phyloP scores from a whole-genome alignment of 2,329 filamentous ascomycete species.

The Lecanosticta acicola region DNA sequence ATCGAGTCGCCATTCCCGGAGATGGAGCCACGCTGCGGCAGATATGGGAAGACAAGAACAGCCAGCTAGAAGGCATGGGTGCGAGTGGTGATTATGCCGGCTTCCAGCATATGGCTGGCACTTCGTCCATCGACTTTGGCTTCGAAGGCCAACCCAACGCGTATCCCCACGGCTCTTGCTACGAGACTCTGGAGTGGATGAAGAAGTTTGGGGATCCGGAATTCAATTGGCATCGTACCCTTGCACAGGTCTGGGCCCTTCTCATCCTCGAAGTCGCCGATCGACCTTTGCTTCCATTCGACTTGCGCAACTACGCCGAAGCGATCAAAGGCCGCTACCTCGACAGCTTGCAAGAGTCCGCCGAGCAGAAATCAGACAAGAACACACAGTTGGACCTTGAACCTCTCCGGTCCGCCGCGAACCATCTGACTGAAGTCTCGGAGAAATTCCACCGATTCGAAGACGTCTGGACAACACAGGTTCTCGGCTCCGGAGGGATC shows the following conservation, averaged over 20 bases:
- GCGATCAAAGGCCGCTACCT: slow-evolving; percentile 58
- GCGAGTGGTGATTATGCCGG: slow-evolving; percentile 77
- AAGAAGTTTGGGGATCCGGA: slow-evolving; percentile 67
- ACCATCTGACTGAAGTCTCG: slow-evolving; percentile 55
- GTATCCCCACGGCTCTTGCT: slow-evolving; percentile 74
- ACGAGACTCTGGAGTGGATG: slow-evolving; percentile 88
- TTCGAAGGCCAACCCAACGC: slow-evolving; percentile 58
- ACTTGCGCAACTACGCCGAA: slow-evolving; percentile 66
- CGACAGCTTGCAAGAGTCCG: slow-evolving; percentile 59
- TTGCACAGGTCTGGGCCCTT: slow-evolving; percentile 74
- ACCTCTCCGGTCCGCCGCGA: slow-evolving; percentile 58
- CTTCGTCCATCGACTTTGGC: slow-evolving; percentile 76
- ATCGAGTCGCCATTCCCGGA: slow-evolving; percentile 66
- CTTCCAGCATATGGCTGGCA: slow-evolving; percentile 87
- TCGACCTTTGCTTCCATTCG: slow-evolving; percentile 73
- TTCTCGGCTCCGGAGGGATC: slow-evolving; percentile 64
- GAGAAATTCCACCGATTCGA: slow-evolving; percentile 70
- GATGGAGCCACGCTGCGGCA: slow-evolving; percentile 66
- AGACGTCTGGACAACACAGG: slow-evolving; percentile 64
- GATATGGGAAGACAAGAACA: slow-evolving; percentile 65
- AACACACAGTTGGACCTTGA: slow-evolving; percentile 50
- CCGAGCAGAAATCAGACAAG: slow-evolving; percentile 28
- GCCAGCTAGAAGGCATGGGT: slow-evolving; percentile 62
- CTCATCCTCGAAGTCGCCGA: slow-evolving; percentile 83
- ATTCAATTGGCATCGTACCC: slow-evolving; percentile 71